Evolutionary conservation across 2,329 filamentous ascomycete genomes (phyloP).

Genomic region (Calycina herbarum): DNA sequence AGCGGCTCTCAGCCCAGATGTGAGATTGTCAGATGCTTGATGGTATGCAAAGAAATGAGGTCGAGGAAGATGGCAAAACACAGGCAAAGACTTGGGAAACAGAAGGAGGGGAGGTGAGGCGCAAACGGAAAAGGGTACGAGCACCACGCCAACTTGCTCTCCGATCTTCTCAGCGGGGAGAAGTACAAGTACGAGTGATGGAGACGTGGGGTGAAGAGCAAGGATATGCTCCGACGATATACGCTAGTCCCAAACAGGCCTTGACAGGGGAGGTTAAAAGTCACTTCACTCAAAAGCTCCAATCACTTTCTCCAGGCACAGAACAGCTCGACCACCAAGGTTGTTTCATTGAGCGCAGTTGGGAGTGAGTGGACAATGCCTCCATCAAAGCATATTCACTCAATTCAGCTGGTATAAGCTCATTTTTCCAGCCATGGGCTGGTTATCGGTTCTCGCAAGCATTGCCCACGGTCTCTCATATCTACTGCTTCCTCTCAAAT

Average conservation of each 20-base stretch:
- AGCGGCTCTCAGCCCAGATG: not conserved
- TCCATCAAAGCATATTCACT: not conserved
- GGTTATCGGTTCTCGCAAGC: slow-evolving; percentile 23
- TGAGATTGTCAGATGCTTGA: not conserved
- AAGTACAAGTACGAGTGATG: too few relatives aligned
- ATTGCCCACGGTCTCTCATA: slow-evolving; percentile 29
- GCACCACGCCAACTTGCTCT: too few relatives aligned
- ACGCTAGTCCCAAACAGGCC: too few relatives aligned
- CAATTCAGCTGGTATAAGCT: too few relatives aligned
- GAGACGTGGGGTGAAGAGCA: too few relatives aligned
- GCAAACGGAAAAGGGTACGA: not conserved
- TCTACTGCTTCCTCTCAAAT: slow-evolving; percentile 27
- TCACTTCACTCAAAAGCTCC: too few relatives aligned
- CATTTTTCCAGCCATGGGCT: slow-evolving; percentile 21
- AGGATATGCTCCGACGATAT: too few relatives aligned
- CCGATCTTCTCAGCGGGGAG: too few relatives aligned
- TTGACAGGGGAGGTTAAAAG: too few relatives aligned
- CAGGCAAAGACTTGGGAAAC: not conserved
- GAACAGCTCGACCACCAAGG: not conserved
- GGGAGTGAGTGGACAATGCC: not conserved
- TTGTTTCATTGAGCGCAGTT: not conserved
- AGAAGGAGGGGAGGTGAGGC: not conserved
- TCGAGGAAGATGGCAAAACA: not conserved
- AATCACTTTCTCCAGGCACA: not conserved
- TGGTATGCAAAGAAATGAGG: not conserved